Percentiles rank a stretch among this genome's conserved stretches.
These are phyloP conservation scores for Pilatotrama ljubarskyi DNA, from an alignment of 768 basidiomycete species.

Conservation along the genomic window DNA sequence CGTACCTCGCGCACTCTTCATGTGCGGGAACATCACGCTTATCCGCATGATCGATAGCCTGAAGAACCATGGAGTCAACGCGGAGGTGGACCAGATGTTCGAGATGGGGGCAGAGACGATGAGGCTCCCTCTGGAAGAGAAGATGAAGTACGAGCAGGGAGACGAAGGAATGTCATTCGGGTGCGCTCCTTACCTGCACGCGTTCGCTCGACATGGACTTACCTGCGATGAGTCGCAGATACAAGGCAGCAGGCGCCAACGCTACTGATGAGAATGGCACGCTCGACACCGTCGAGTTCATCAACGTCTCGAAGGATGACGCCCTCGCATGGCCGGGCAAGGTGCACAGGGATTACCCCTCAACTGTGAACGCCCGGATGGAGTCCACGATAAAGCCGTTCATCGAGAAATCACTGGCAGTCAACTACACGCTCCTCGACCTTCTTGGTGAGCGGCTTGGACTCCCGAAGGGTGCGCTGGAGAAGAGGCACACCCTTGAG, in stretches of 20 bases:
- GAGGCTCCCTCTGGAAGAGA: constrained; percentile 42
- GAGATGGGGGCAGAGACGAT: constrained; percentile 44
- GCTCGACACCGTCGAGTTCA: constrained; percentile 36
- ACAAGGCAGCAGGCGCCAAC: constrained; percentile 34
- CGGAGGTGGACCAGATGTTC: constrained; percentile 41
- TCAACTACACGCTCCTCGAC: constrained; percentile 33
- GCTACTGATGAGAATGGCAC: constrained; percentile 36
- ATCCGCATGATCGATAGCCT: constrained; percentile 29
- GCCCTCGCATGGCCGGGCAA: constrained; percentile 34
- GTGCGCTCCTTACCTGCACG: constrained; percentile 1
- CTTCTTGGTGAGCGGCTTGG: constrained; percentile 36
- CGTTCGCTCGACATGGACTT: neutral
- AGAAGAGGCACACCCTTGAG: constrained; percentile 28
- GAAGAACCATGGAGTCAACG: constrained; percentile 44
- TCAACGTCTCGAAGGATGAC: constrained; percentile 40
- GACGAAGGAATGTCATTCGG: constrained; percentile 43
- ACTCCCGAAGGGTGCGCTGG: constrained; percentile 33
- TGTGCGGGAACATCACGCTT: too few species aligned
- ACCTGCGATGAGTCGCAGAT: constrained; percentile 13
- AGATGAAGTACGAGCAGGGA: constrained; percentile 45
- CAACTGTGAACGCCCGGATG: constrained; percentile 33
- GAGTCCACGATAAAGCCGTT: constrained; percentile 30
- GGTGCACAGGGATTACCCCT: constrained; percentile 36
- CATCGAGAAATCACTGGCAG: constrained; percentile 31
- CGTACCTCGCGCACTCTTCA: constrained; percentile 21